phyloP scores from a whole-genome alignment of 345 rosid species.

The Eucalyptus erythrocorys region DNA sequence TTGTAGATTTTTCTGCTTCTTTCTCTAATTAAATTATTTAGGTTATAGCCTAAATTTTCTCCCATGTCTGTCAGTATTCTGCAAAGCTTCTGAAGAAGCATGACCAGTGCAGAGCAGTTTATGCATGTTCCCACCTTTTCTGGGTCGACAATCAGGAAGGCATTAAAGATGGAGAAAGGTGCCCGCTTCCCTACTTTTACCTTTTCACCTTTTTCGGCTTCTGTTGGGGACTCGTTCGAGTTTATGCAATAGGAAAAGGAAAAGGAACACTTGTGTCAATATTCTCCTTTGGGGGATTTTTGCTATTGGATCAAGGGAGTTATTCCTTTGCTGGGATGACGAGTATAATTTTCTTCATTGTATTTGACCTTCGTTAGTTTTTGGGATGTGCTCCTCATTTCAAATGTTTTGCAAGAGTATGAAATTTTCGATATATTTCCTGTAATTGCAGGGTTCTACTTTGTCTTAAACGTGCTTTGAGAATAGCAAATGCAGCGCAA shows the following conservation, averaged over 20 bases:
- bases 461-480: slow-evolving; percentile 72
- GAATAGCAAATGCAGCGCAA: slow-evolving; percentile 93
- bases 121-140: slow-evolving; percentile 86
- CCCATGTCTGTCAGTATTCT: slow-evolving; percentile 40
- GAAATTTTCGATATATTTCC: not conserved
- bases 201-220: not conserved
- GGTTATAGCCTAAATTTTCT: not conserved
- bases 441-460: slow-evolving; percentile 50
- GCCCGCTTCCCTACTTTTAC: not conserved
- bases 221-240: not conserved
- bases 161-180: slow-evolving; percentile 85
- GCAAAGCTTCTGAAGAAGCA: slow-evolving; percentile 90
- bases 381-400: not conserved
- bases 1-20: not conserved
- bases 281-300: not conserved
- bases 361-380: not conserved
- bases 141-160: slow-evolving; percentile 71
- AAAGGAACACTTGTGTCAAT: not conserved
- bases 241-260: not conserved
- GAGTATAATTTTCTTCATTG: not conserved
- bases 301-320: not conserved
- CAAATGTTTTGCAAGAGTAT: not conserved
- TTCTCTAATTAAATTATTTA: not conserved
- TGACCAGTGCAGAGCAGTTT: slow-evolving; percentile 94
- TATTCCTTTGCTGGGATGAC: not conserved